Evolutionary conservation across 176 grass and related monocot genomes (phyloP).

Genomic region (Raddia distichophylla): DNA sequence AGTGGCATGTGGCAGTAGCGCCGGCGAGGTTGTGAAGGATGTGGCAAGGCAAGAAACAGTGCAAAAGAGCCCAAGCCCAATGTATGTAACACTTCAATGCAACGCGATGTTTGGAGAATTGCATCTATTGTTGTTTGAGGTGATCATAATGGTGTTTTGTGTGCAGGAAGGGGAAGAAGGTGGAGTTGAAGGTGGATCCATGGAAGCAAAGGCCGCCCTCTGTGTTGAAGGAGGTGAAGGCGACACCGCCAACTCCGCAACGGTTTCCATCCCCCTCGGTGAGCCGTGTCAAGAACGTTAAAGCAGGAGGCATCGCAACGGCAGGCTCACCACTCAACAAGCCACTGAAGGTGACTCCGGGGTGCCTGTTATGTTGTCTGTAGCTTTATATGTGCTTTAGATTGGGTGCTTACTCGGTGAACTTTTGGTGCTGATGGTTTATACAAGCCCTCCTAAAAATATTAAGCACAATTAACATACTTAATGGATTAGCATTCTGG

Average conservation of each 20-base stretch:
- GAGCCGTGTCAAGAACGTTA: constrained; percentile 52
- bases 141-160: constrained; percentile 28
- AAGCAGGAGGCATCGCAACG: constrained; percentile 40
- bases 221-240: constrained; percentile 79
- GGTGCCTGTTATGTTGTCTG: constrained; percentile 4
- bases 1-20: background rate
- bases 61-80: constrained; percentile 43
- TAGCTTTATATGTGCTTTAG: background rate
- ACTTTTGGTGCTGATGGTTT: background rate
- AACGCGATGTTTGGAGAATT: background rate
- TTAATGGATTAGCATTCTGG: background rate
- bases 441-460: background rate
- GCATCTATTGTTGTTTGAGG: background rate
- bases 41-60: constrained; percentile 34
- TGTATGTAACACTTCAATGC: constrained; percentile 43
- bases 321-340: constrained; percentile 69
- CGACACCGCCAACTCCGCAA: constrained; percentile 80
- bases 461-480: background rate
- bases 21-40: constrained; percentile 18
- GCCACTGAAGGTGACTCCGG: constrained; percentile 57
- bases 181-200: constrained; percentile 57
- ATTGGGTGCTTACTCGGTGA: background rate
- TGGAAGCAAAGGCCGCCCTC: constrained; percentile 52
- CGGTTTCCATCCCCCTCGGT: constrained; percentile 74
- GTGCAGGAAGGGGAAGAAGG: constrained; percentile 57